Evolutionary conservation across 192 early-diverging fungal species (phyloP).

Genomic region (Coemansia sp.): DNA sequence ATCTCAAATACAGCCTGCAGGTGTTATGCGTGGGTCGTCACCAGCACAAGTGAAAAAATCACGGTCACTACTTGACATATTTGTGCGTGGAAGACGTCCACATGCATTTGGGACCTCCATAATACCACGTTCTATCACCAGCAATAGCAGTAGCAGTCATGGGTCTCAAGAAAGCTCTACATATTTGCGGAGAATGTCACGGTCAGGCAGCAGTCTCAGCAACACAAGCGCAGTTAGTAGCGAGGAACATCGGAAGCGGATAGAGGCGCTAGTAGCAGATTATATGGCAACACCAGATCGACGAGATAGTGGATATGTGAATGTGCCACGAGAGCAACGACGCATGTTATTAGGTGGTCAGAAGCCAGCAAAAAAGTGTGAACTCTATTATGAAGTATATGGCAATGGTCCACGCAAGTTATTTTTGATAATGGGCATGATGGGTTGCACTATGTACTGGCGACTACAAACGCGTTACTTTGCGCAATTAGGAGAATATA

Average conservation of each 20-base stretch:
- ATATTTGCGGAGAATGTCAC: not conserved
- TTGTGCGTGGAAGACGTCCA: no score
- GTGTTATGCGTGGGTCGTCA: no score
- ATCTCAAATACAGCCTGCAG: no score
- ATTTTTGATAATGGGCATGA: constrained; percentile 70
- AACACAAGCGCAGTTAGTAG: not conserved
- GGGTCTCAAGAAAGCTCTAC: not conserved
- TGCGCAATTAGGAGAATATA: constrained; percentile 63
- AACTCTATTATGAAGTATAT: constrained; percentile 76
- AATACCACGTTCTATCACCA: no score
- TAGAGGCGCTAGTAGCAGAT: constrained; percentile 13
- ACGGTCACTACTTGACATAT: no score
- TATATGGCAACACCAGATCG: constrained; percentile 34
- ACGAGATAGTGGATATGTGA: constrained; percentile 11
- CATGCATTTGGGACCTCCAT: no score
- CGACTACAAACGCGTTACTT: constrained; percentile 66
- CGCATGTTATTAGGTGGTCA: constrained; percentile 11
- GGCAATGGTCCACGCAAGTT: constrained; percentile 70
- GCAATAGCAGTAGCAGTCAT: constrained; percentile 2
- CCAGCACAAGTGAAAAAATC: no score
- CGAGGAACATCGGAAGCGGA: no score
- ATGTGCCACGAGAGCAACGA: constrained; percentile 16
- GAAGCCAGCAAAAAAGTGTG: constrained; percentile 9
- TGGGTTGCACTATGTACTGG: constrained; percentile 49
- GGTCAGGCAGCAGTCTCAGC: not conserved